phyloP scores from a whole-genome alignment of 441 rosid genomes.

The Euphorbia celastroides region DNA sequence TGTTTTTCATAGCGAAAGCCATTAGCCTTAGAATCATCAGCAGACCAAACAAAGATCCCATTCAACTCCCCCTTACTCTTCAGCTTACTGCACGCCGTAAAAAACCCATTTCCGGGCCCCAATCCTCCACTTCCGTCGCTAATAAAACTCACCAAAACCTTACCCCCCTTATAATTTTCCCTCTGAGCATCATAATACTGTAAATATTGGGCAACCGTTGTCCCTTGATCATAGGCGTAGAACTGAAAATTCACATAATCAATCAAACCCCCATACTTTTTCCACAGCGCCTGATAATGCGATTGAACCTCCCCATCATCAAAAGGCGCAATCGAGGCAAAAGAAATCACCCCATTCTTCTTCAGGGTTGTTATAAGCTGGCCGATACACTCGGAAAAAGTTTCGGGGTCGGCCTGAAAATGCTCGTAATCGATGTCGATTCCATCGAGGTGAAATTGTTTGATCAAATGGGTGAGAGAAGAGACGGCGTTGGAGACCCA shows the following conservation, averaged over 20 bases:
- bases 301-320: too few relatives aligned
- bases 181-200: neutral
- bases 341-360: neutral
- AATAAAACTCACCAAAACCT: conserved; percentile 10
- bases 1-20: conserved; percentile 11
- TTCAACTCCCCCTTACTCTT: neutral
- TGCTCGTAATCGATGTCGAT: conserved; percentile 20
- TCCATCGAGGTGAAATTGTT: conserved; percentile 10
- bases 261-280: neutral
- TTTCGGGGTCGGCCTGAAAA: conserved; percentile 3
- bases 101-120: conserved; percentile 7
- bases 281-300: too few relatives aligned
- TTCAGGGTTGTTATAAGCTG: neutral
- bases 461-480: neutral
- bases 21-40: conserved; percentile 11
- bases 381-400: conserved; percentile 7
- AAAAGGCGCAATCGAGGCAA: conserved; percentile 12
- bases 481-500: conserved; percentile 13
- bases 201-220: conserved; percentile 7
- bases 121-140: conserved; percentile 12
- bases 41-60: conserved; percentile 16
- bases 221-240: conserved; percentile 9
- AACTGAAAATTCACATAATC: conserved; percentile 18
- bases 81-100: conserved; percentile 6
- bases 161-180: conserved; percentile 1